Conservation (phyloP, 176 grass and related monocot species). For the Bromus sterilis region DNA sequence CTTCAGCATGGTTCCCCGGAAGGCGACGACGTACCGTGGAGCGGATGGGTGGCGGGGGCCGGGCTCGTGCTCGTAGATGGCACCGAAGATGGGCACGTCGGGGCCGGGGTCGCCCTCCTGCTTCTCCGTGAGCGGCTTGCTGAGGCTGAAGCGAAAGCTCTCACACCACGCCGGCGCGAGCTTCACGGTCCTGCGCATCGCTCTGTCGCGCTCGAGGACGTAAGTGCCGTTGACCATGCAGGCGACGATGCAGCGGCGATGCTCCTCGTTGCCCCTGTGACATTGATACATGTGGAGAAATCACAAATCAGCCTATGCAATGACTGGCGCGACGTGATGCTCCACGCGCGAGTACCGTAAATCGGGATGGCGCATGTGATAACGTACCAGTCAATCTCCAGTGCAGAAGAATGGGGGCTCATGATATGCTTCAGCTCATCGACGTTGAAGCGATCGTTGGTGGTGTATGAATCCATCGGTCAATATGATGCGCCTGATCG, state of each 20-base stretch:
- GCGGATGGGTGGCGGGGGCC: neutral
- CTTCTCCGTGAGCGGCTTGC: neutral
- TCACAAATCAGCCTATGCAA: neutral
- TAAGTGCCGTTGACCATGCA: neutral
- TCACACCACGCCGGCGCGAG: slow-evolving; percentile 4
- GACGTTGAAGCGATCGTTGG: neutral
- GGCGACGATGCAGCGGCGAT: neutral
- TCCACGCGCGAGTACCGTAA: neutral
- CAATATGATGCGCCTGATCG: neutral
- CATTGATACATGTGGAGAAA: neutral
- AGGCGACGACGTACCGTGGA: neutral
- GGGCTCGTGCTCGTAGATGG: neutral
- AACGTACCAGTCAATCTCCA: neutral
- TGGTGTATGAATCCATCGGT: neutral
- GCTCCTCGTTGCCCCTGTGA: slow-evolving; percentile 10
- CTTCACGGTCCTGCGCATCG: neutral
- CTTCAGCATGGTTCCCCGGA: neutral
- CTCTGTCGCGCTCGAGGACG: neutral
- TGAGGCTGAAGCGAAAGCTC: neutral
- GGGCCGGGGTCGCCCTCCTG: too few relatives aligned
- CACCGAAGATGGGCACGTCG: too few relatives aligned
- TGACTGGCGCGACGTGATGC: neutral
- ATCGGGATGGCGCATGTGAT: too few relatives aligned
- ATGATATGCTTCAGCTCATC: neutral
- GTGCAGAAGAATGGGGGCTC: neutral